Percentiles rank a stretch among this genome's conserved stretches.
Conservation (phyloP, 495 filamentous ascomycete genomes). For the Aspergillus haitiensis region DNA sequence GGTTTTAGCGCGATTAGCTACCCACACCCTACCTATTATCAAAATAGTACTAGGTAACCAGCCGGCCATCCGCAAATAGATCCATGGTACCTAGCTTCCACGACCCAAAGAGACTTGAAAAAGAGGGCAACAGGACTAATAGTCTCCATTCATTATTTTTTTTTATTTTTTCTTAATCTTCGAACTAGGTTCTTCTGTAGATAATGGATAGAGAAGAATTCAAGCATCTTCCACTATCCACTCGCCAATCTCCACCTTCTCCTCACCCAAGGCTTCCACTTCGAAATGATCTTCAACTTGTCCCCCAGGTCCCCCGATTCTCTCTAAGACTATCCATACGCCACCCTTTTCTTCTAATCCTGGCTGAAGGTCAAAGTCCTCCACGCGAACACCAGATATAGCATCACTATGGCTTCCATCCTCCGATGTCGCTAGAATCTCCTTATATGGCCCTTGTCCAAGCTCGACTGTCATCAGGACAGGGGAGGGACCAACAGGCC, state of each 20-base stretch:
- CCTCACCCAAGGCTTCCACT: constrained; percentile 70
- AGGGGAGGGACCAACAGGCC: constrained; percentile 49
- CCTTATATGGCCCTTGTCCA: constrained; percentile 66
- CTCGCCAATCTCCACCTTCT: constrained; percentile 59
- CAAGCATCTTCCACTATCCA: constrained; percentile 48
- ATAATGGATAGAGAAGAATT: not conserved
- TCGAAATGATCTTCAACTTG: constrained; percentile 57
- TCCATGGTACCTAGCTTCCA: too few relatives aligned
- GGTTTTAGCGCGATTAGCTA: constrained; percentile 9
- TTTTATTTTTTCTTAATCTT: too few relatives aligned
- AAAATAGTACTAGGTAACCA: not conserved
- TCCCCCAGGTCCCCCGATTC: constrained; percentile 56
- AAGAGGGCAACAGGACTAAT: too few relatives aligned
- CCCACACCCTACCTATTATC: not conserved
- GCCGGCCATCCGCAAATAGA: too few relatives aligned
- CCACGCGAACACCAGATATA: constrained; percentile 64
- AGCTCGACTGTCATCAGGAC: constrained; percentile 64
- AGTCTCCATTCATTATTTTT: too few relatives aligned
- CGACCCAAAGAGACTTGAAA: too few relatives aligned
- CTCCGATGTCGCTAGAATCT: constrained; percentile 58
- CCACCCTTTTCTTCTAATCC: constrained; percentile 47
- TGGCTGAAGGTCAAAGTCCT: constrained; percentile 70
- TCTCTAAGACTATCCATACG: constrained; percentile 78
- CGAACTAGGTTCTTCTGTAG: not conserved
- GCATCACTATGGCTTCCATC: constrained; percentile 69